Conservation (phyloP, 2,329 filamentous ascomycete species). For the Epichloe hybrida region DNA sequence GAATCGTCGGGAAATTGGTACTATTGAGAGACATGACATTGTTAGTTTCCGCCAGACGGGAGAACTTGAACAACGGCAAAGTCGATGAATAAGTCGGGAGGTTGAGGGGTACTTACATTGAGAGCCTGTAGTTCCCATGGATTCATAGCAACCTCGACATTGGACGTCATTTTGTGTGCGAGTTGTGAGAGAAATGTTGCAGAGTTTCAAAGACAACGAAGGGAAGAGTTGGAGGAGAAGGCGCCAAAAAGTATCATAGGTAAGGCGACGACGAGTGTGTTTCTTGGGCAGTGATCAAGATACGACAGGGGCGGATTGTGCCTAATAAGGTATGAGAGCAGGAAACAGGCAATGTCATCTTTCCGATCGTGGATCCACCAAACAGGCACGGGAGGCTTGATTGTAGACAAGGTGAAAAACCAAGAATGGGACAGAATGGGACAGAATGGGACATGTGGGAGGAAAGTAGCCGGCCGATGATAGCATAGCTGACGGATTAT, state of each 20-base stretch:
- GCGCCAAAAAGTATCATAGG: too few relatives aligned
- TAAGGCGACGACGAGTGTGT: not conserved
- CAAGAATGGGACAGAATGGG: not conserved
- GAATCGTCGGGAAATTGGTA: conserved; percentile 9
- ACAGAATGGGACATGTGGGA: not conserved
- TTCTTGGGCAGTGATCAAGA: not conserved
- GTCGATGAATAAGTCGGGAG: not conserved
- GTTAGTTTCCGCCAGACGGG: not conserved
- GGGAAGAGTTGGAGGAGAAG: too few relatives aligned
- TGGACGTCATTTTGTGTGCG: not conserved
- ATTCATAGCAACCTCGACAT: conserved; percentile 14
- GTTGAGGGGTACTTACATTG: conserved; percentile 14
- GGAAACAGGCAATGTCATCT: not conserved
- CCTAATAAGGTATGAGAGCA: not conserved
- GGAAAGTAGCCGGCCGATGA: not conserved
- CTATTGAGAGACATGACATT: conserved; percentile 1
- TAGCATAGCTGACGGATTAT: not conserved
- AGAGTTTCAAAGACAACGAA: too few relatives aligned
- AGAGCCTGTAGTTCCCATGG: conserved; percentile 23
- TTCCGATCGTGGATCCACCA: conserved; percentile 1
- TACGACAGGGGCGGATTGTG: not conserved
- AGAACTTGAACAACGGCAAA: not conserved
- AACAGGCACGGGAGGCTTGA: not conserved
- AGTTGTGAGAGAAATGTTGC: not conserved
- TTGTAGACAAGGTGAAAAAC: not conserved